Evolutionary conservation across 169 alveolate species (phyloP), one percentile per base, ranked within the genome.

Genomic region (Theileria annulata): DNA sequence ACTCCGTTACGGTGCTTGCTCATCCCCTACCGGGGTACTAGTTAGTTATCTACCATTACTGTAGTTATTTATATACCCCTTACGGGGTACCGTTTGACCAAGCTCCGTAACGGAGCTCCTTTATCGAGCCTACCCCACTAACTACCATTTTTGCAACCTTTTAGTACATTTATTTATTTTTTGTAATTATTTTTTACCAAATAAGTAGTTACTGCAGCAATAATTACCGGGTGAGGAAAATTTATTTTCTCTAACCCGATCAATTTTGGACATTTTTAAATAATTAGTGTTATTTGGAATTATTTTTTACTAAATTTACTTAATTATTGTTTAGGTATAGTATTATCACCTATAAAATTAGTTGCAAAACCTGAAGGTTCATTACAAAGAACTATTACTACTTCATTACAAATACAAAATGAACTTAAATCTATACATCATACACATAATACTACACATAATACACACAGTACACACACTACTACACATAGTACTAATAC

Each of bases 331-430:
- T 21, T 27, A 59, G 97, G 97, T 25, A 90, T 91, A 19, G 91
- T 91, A 58, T 86, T 95, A 23, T 91, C 97, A 35, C 98, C 99
- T 9, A 94, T 97, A 19, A 94, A 92, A 79, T 91, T 97, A 30
- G 90, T 96, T 13, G 92, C 95, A 56, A 94, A 94, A 69, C 97
- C 97, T 12, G 99, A 97, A 66, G 99, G 99, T 0, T 80, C 96
- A 13, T 74, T 96, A 42, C 92, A 95, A 28, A 92, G 96, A 79
- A 95, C 96, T 8, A 97, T 97, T 31, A 76, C 96, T 37, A 93
- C 96, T 19, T 64, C 56, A 8, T 23, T 64, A 37, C 28, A n/a
- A 33, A 30, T 30, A 33, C 51, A 30, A 37, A 21, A 33, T 25
- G 72, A 64, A 33, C 23, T 19, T 15, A 30, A 33, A 28, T 19